phyloP scores from a whole-genome alignment of 2,329 filamentous ascomycete species.

The Colletotrichum sp. region DNA sequence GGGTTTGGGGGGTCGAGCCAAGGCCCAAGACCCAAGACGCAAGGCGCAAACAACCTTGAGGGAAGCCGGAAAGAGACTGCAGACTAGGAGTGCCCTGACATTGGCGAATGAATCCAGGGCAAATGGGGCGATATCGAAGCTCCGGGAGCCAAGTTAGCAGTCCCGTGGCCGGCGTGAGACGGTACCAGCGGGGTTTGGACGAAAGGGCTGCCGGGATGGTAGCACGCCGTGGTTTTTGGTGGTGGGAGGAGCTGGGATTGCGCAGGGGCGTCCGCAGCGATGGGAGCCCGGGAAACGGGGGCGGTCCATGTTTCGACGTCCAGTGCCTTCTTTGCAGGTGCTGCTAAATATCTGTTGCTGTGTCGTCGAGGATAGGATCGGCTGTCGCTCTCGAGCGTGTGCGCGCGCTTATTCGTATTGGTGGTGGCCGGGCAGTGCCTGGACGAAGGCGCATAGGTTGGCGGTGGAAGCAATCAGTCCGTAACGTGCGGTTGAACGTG shows the following conservation, averaged over 20 bases:
- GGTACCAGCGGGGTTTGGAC: slow-evolving; percentile 16
- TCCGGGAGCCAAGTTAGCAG: slow-evolving; percentile 16
- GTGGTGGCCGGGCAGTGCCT: background rate
- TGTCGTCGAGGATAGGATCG: background rate
- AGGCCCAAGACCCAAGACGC: background rate
- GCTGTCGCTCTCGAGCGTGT: background rate
- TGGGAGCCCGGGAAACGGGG: slow-evolving; percentile 9
- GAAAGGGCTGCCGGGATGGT: slow-evolving; percentile 4
- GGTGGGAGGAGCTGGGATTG: background rate
- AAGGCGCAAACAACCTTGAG: background rate
- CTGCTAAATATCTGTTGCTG: background rate
- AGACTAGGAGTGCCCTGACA: background rate
- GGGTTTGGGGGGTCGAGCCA: background rate
- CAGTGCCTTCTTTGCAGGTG: background rate
- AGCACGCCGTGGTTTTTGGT: background rate
- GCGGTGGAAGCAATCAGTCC: background rate
- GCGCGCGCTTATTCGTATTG: background rate
- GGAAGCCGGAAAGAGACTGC: background rate
- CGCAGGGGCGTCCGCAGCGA: slow-evolving; percentile 13
- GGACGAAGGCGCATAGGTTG: background rate
- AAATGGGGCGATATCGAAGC: background rate
- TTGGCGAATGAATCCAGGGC: background rate
- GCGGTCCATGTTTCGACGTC: slow-evolving; percentile 10
- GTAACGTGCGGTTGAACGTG: background rate
- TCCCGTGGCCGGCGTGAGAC: slow-evolving; percentile 4